Evolutionary conservation across 441 rosid genomes (phyloP).

Genomic region (Isatis lusitanica): DNA sequence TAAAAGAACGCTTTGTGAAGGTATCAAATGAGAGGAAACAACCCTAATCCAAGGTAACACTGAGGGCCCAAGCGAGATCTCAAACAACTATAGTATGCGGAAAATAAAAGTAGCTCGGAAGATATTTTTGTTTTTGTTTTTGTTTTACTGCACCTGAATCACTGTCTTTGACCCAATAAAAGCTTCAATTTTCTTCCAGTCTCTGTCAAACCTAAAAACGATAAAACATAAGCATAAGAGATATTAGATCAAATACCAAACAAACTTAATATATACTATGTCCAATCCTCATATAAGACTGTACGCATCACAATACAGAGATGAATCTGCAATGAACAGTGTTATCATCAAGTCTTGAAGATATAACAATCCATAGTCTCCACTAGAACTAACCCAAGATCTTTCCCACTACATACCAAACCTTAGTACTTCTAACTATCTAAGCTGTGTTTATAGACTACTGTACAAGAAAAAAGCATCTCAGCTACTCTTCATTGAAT

Average conservation of each 20-base stretch:
- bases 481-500: background rate
- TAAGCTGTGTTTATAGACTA: background rate
- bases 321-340: background rate
- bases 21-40: conserved; percentile 23
- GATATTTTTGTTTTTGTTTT: conserved; percentile 5
- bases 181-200: conserved; percentile 97
- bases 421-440: background rate
- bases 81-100: background rate
- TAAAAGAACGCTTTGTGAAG: conserved; percentile 5
- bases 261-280: background rate
- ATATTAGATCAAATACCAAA: background rate
- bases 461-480: background rate
- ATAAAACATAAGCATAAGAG: conserved; percentile 11
- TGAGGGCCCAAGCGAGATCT: conserved; percentile 23
- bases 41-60: conserved; percentile 16
- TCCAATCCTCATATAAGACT: background rate
- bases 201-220: conserved; percentile 76
- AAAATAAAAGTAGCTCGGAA: background rate
- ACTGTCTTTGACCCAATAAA: conserved; percentile 92
- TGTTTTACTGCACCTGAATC: conserved; percentile 69
- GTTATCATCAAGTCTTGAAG: background rate
- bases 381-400: background rate
- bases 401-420: background rate
- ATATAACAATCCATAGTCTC: background rate
- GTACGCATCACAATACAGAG: background rate